Conservation (phyloP, 768 basidiomycete species). For the Tricholoma furcatifolium region DNA sequence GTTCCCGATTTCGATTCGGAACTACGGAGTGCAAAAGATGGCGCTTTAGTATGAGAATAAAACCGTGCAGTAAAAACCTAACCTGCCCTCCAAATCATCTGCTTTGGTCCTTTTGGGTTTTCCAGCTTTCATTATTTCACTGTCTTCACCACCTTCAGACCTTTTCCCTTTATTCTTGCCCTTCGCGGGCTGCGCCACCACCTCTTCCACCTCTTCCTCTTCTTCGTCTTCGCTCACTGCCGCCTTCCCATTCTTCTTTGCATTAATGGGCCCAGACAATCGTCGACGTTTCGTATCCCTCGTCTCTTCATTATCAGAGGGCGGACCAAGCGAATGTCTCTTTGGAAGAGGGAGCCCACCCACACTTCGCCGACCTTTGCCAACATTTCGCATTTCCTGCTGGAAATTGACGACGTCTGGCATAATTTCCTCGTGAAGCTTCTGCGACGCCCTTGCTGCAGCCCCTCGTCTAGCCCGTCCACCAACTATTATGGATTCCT, state of each 20-base stretch:
- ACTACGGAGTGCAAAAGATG: neutral
- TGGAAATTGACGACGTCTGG: slow-evolving; percentile 74
- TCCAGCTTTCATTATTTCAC: slow-evolving; percentile 2
- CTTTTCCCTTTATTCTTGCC: slow-evolving; percentile 22
- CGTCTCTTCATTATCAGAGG: slow-evolving; percentile 11
- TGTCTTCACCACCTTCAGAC: slow-evolving; percentile 10
- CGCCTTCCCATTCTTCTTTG: slow-evolving; percentile 19
- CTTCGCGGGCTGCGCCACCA: slow-evolving; percentile 10
- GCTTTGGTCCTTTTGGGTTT: slow-evolving; percentile 19
- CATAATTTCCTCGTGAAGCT: slow-evolving; percentile 68
- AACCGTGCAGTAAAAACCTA: neutral
- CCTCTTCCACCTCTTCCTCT: slow-evolving; percentile 7
- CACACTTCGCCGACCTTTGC: slow-evolving; percentile 32
- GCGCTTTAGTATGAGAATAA: neutral
- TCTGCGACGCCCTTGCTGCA: slow-evolving; percentile 45
- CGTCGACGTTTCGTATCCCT: slow-evolving; percentile 9
- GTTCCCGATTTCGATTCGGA: slow-evolving; percentile 8
- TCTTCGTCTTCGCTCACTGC: slow-evolving; percentile 10
- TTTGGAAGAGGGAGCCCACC: slow-evolving; percentile 22
- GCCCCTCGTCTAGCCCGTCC: slow-evolving; percentile 35
- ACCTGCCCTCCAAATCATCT: slow-evolving; percentile 14
- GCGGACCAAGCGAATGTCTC: slow-evolving; percentile 4
- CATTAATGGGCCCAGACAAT: slow-evolving; percentile 6
- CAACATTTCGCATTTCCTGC: slow-evolving; percentile 56
- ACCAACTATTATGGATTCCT: slow-evolving; percentile 8